These are phyloP conservation scores for Musa troglodytarum DNA, from an alignment of 176 grass and related monocot species.

Conservation along the genomic window DNA sequence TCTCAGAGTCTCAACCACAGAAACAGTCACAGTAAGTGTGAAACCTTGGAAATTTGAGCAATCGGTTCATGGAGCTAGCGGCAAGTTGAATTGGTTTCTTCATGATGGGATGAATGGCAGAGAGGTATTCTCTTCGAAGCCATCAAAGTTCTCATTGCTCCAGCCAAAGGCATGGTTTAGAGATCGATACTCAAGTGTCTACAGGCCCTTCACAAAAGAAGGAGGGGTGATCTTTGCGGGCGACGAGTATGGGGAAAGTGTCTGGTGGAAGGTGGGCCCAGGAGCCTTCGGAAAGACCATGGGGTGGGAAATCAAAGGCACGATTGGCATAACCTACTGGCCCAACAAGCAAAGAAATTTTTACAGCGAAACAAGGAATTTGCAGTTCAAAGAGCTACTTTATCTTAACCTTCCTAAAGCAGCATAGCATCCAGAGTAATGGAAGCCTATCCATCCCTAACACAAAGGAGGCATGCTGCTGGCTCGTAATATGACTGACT, in stretches of 20 bases:
- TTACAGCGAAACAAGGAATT: slow-evolving; percentile 57
- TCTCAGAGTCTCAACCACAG: slow-evolving; percentile 33
- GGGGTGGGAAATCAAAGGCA: slow-evolving; percentile 69
- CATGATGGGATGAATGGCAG: slow-evolving; percentile 71
- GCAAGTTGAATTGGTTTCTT: slow-evolving; percentile 59
- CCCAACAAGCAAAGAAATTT: slow-evolving; percentile 83
- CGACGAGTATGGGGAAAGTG: slow-evolving; percentile 85
- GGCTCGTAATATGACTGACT: no score
- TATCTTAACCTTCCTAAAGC: slow-evolving; percentile 44
- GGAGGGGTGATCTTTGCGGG: slow-evolving; percentile 63
- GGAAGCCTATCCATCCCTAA: no score
- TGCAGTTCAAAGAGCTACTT: slow-evolving; percentile 70
- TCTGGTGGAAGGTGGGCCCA: slow-evolving; percentile 66
- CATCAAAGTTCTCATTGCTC: slow-evolving; percentile 61
- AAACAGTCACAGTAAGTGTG: slow-evolving; percentile 61
- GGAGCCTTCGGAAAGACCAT: slow-evolving; percentile 44
- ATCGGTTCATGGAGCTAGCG: slow-evolving; percentile 48
- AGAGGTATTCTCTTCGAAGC: slow-evolving; percentile 60
- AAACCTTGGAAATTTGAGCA: slow-evolving; percentile 97
- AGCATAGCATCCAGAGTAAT: slow-evolving; percentile 5
- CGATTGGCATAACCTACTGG: slow-evolving; percentile 88
- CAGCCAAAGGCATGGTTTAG: slow-evolving; percentile 73
- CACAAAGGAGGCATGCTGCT: no score
- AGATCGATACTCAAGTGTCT: slow-evolving; percentile 56
- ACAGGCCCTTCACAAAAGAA: slow-evolving; percentile 72